phyloP scores from a whole-genome alignment of 768 basidiomycete species.

The Suillus alpinus region DNA sequence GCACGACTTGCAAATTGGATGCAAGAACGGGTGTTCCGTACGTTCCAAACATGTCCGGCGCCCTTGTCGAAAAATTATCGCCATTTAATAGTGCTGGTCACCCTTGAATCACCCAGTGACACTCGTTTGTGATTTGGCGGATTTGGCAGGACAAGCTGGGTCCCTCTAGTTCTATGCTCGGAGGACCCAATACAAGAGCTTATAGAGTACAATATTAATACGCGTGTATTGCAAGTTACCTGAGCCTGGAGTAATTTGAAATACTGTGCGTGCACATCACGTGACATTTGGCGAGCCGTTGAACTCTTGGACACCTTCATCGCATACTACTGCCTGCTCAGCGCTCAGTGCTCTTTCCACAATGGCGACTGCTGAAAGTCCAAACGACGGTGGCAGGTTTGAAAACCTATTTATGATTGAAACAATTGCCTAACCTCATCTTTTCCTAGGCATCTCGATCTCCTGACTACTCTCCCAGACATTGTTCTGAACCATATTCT shows the following conservation, averaged over 20 bases:
- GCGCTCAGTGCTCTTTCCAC: neutral
- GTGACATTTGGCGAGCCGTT: neutral
- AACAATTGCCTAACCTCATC: neutral
- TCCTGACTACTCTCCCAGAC: neutral
- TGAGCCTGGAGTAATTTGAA: no score
- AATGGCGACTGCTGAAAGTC: neutral
- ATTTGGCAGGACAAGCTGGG: neutral
- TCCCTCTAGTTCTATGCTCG: neutral
- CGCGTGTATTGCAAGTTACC: no score
- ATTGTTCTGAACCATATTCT: constrained; percentile 3
- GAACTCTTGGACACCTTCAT: neutral
- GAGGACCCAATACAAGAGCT: neutral
- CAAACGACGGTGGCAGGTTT: neutral
- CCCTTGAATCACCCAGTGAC: neutral
- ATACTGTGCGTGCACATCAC: neutral
- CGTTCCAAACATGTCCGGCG: neutral
- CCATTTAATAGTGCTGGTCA: neutral
- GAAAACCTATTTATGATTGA: neutral
- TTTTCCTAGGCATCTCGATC: neutral
- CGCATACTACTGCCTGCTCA: neutral
- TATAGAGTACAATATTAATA: no score
- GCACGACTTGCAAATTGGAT: neutral
- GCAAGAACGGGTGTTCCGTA: neutral
- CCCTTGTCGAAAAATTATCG: neutral
- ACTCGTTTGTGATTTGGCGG: neutral